These are phyloP conservation scores for Neurospora pannonica DNA, from an alignment of 495 filamentous ascomycete species.

Conservation along the genomic window DNA sequence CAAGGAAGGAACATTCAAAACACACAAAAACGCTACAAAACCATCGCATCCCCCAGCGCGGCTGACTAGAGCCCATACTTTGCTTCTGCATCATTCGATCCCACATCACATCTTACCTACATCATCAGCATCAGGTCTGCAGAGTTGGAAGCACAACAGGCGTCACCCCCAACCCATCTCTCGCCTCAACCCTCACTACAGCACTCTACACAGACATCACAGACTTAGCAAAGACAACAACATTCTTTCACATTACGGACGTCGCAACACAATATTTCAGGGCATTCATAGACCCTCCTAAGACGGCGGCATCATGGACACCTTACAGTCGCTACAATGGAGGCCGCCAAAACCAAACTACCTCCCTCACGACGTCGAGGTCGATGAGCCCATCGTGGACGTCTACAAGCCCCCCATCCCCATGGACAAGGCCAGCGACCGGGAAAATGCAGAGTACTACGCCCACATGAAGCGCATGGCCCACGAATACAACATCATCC, in stretches of 20 bases:
- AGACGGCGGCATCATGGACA: slow-evolving; percentile 11
- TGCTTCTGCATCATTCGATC: not conserved
- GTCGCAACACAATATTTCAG: not conserved
- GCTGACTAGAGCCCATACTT: not conserved
- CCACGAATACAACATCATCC: slow-evolving; percentile 61
- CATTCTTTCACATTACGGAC: not conserved
- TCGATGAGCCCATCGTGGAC: slow-evolving; percentile 52
- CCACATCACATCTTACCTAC: not conserved
- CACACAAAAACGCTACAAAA: not conserved
- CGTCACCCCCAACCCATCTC: not conserved
- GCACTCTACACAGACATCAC: not conserved
- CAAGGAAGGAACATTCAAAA: not conserved
- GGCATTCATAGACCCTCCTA: not conserved
- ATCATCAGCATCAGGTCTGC: not conserved
- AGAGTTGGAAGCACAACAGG: not conserved
- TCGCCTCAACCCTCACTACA: not conserved
- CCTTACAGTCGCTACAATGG: slow-evolving; percentile 17
- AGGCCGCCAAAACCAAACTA: slow-evolving; percentile 41
- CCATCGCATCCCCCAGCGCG: not conserved
- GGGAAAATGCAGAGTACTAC: slow-evolving; percentile 51
- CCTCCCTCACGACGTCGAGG: slow-evolving; percentile 34
- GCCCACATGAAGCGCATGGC: slow-evolving; percentile 58
- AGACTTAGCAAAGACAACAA: not conserved
- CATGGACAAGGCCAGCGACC: slow-evolving; percentile 41
- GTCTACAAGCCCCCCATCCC: slow-evolving; percentile 47